These are phyloP conservation scores for Penicillium sp. DNA, from an alignment of 2,329 filamentous ascomycete species.

Conservation along the genomic window DNA sequence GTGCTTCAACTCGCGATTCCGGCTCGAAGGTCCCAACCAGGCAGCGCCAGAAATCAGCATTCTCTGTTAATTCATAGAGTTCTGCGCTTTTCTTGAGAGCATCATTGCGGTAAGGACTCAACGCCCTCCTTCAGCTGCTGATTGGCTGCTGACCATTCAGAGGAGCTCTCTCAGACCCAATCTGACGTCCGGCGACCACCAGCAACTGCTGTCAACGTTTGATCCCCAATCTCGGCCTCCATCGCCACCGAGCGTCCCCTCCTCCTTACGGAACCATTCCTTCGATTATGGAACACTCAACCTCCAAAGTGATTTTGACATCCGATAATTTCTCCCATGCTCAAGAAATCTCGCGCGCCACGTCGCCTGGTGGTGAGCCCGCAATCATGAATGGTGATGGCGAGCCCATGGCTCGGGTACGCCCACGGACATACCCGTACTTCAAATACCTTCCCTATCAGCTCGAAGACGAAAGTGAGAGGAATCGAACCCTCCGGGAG, in stretches of 20 bases:
- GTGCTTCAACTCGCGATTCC: conserved; percentile 20
- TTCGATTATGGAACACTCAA: conserved; percentile 33
- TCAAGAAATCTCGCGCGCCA: conserved; percentile 75
- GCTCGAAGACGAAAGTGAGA: conserved; percentile 71
- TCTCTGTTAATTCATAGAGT: conserved; percentile 19
- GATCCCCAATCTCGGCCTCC: conserved; percentile 16
- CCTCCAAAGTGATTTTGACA: conserved; percentile 30
- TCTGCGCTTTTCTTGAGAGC: background rate
- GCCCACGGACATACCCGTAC: conserved; percentile 87
- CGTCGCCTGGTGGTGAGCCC: conserved; percentile 63
- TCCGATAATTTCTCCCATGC: conserved; percentile 38
- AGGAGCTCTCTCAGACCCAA: conserved; percentile 17
- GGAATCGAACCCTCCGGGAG: conserved; percentile 72
- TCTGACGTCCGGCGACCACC: conserved; percentile 19
- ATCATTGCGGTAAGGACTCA: background rate
- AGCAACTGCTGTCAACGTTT: conserved; percentile 10
- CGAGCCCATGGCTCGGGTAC: conserved; percentile 60
- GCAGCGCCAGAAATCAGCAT: conserved; percentile 14
- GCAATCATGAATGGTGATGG: conserved; percentile 47
- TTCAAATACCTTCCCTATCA: conserved; percentile 82
- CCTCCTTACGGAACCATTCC: conserved; percentile 9
- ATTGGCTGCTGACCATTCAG: conserved; percentile 20
- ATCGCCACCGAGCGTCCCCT: conserved; percentile 11
- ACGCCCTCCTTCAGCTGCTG: conserved; percentile 1
- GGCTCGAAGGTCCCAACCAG: conserved; percentile 15